Evolutionary conservation across 2,329 filamentous ascomycete species (phyloP).

Genomic region (Aspergillus novoparasiticus): DNA sequence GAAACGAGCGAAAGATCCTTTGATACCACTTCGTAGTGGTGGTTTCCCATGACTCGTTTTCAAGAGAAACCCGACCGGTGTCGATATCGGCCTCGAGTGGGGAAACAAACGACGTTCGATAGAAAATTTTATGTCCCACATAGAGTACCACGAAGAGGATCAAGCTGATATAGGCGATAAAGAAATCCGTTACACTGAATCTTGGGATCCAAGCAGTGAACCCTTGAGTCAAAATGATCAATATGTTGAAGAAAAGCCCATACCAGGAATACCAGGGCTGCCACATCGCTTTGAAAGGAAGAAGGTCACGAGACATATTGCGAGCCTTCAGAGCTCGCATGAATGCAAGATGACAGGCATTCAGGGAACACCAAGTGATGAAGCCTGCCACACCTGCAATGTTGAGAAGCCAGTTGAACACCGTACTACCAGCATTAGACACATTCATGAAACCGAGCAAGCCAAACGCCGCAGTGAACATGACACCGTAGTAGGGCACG

Average conservation of each 20-base stretch:
- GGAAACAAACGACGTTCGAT: slow-evolving; percentile 40
- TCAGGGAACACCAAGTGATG: slow-evolving; percentile 41
- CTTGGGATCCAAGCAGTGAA: slow-evolving; percentile 66
- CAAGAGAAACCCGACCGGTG: slow-evolving; percentile 40
- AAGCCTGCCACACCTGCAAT: slow-evolving; percentile 40
- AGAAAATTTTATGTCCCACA: slow-evolving; percentile 60
- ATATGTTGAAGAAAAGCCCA: slow-evolving; percentile 65
- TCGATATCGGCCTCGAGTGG: slow-evolving; percentile 46
- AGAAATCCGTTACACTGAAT: slow-evolving; percentile 64
- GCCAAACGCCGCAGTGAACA: slow-evolving; percentile 55
- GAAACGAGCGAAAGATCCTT: slow-evolving; percentile 13
- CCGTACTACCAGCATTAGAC: slow-evolving; percentile 61
- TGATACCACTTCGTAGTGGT: slow-evolving; percentile 22
- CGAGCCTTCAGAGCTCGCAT: slow-evolving; percentile 61
- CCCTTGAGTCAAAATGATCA: slow-evolving; percentile 69
- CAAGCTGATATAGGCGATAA: slow-evolving; percentile 65
- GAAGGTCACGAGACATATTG: slow-evolving; percentile 57
- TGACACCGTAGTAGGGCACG: slow-evolving; percentile 49
- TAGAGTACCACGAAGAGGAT: slow-evolving; percentile 65
- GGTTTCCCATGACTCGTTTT: slow-evolving; percentile 39
- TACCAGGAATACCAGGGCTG: slow-evolving; percentile 69
- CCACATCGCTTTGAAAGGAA: slow-evolving; percentile 64
- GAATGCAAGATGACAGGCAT: slow-evolving; percentile 65
- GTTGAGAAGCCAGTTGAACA: slow-evolving; percentile 51
- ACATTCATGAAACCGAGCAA: slow-evolving; percentile 72